These are phyloP conservation scores for Vitis cinerea DNA, from an alignment of 164 flowering plant species.

Conservation along the genomic window DNA sequence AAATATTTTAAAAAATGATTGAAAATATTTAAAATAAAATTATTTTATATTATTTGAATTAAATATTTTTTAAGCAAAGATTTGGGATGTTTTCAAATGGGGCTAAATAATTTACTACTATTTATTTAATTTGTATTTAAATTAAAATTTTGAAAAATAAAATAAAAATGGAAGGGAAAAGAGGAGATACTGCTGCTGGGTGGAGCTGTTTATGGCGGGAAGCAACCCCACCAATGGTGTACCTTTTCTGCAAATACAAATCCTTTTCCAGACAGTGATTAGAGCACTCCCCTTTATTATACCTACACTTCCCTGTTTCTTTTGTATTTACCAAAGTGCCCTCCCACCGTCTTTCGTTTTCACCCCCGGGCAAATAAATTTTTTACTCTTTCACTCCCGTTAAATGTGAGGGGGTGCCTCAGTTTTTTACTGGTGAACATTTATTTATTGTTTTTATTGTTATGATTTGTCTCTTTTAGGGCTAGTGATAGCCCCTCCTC, in stretches of 20 bases:
- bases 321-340: neutral
- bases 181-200: no score
- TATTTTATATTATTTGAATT: no score
- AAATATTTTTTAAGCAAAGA: no score
- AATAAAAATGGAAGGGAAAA: no score
- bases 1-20: no score
- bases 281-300: neutral
- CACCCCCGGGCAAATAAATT: neutral
- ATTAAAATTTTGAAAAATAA: no score
- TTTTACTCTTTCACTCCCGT: neutral
- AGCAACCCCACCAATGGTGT: slow-evolving; percentile 23
- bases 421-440: no score
- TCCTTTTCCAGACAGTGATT: neutral
- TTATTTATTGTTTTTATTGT: neutral
- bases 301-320: neutral
- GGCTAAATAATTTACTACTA: no score
- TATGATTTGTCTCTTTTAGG: slow-evolving; percentile 5
- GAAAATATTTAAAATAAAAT: no score
- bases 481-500: slow-evolving; percentile 5
- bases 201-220: slow-evolving; percentile 17
- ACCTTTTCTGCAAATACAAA: slow-evolving; percentile 1
- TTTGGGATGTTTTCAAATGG: no score
- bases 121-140: no score
- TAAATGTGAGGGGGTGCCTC: no score
- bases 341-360: neutral